Evolutionary conservation across 2,329 filamentous ascomycete species (phyloP), one percentile per base, ranked within the genome.

Genomic region (Magnaporthales sp.): DNA sequence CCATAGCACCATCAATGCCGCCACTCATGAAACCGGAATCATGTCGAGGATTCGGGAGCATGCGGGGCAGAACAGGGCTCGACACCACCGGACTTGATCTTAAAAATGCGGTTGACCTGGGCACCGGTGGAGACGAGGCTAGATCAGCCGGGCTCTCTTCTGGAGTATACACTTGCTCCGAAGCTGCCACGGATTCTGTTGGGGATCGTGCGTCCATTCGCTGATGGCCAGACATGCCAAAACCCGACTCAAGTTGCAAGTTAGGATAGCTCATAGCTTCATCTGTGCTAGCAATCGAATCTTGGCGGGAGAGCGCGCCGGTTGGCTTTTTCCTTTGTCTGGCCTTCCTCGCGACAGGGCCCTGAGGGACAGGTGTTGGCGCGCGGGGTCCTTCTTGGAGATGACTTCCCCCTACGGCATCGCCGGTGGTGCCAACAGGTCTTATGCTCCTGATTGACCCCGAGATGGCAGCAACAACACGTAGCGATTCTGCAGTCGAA

Each of bases 11-110:
- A n/a, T 90, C 85, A 19, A 90, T 75, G 7, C 87, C 85, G n/a
- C 90, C 90, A 74, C 91, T 95, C 85, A 93, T 91, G 73, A 96
- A 96, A 1, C 91, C 91, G 15, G 91, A 93, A 74, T 96, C 92
- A 8, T 83, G 82, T 69, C 89, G 82, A 5, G 84, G 83, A 65
- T 83, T 79, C 0, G 81, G 84, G 80, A 89, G 88, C 0, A 58
- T 58, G 9, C 86, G 85, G 8, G 87, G 87, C 64, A 93, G 82
- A 60, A 87, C 84, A 2, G 94, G 95, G 74, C 94, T 98, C 2
- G 93, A 97, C 29, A 89, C 86, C 30, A 87, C 86, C 4, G 90
- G 88, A 67, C 86, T 88, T 1, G 84, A 86, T 64, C 75, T 81
- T 31, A 83, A 79, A 70, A 81, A 87, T 60, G 81, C 77, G 31